Percentiles rank a stretch among this genome's conserved stretches.
Conservation (phyloP, 2,329 filamentous ascomycete genomes). For the Xylogone sp. region DNA sequence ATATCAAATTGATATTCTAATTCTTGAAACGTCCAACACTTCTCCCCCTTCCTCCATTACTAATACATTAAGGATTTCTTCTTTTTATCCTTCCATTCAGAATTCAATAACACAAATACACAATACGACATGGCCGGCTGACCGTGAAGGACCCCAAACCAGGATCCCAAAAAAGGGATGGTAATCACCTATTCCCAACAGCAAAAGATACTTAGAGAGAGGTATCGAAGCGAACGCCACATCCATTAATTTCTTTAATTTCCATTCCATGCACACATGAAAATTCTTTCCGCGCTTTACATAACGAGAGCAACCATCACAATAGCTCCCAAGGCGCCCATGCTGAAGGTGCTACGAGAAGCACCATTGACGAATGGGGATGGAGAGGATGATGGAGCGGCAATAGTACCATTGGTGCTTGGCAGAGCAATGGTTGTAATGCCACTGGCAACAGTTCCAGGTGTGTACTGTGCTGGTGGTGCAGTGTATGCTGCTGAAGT, state of each 20-base stretch:
- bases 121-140: slow-evolving; percentile 14
- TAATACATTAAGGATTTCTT: background rate
- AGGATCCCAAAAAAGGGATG: slow-evolving; percentile 13
- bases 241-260: slow-evolving; percentile 6
- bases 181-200: slow-evolving; percentile 7
- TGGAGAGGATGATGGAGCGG: slow-evolving; percentile 27
- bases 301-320: slow-evolving; percentile 5
- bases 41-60: background rate
- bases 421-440: slow-evolving; percentile 19
- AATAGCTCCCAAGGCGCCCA: slow-evolving; percentile 20
- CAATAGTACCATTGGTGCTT: slow-evolving; percentile 19
- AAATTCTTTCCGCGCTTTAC: background rate
- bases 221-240: slow-evolving; percentile 18
- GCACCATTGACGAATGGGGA: slow-evolving; percentile 32
- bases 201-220: slow-evolving; percentile 14
- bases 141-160: slow-evolving; percentile 18
- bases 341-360: slow-evolving; percentile 20
- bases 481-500: slow-evolving; percentile 11
- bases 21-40: background rate
- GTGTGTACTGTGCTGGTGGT: slow-evolving; percentile 16
- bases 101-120: background rate
- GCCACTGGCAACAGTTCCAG: slow-evolving; percentile 20
- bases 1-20: background rate
- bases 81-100: background rate
- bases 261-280: background rate